A percentile compares a stretch with the other conserved stretches of the same genome.
phyloP scores from a whole-genome alignment of 257 asterid species.

The Datura wrightii region DNA sequence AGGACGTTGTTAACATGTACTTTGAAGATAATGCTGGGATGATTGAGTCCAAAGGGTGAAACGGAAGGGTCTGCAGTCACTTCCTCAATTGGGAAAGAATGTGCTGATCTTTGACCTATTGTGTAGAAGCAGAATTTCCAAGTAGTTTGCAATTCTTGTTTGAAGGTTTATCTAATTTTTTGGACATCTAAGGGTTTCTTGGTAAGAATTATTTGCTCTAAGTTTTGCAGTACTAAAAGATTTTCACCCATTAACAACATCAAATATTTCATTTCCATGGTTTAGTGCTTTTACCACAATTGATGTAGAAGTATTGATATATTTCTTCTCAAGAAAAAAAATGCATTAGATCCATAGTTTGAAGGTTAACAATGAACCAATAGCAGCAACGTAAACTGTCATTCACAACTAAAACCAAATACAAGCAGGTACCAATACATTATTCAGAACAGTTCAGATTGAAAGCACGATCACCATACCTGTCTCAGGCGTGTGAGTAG shows the following conservation, averaged over 20 bases:
- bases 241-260: not conserved
- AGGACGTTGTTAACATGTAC: not conserved
- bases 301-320: not conserved
- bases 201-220: not conserved
- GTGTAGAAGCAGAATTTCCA: not conserved
- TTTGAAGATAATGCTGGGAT: not conserved
- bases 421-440: slow-evolving; percentile 10
- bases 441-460: slow-evolving; percentile 23
- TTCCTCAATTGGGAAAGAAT: not conserved
- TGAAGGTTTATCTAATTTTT: slow-evolving; percentile 18
- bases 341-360: slow-evolving; percentile 9
- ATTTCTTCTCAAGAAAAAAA: not conserved
- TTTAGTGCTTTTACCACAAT: slow-evolving; percentile 20
- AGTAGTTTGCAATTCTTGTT: slow-evolving; percentile 8
- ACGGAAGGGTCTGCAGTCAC: not conserved
- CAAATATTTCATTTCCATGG: slow-evolving; percentile 13
- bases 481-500: slow-evolving; percentile 93
- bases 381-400: not conserved
- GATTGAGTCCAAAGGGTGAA: slow-evolving; percentile 22
- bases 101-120: slow-evolving; percentile 1
- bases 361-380: slow-evolving; percentile 19
- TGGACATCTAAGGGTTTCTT: not conserved
- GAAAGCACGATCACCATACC: slow-evolving; percentile 48
- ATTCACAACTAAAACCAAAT: slow-evolving; percentile 8
- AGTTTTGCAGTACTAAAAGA: slow-evolving; percentile 1